Evolutionary conservation across 441 rosid species (phyloP).

Genomic region (Metrosideros polymorpha): DNA sequence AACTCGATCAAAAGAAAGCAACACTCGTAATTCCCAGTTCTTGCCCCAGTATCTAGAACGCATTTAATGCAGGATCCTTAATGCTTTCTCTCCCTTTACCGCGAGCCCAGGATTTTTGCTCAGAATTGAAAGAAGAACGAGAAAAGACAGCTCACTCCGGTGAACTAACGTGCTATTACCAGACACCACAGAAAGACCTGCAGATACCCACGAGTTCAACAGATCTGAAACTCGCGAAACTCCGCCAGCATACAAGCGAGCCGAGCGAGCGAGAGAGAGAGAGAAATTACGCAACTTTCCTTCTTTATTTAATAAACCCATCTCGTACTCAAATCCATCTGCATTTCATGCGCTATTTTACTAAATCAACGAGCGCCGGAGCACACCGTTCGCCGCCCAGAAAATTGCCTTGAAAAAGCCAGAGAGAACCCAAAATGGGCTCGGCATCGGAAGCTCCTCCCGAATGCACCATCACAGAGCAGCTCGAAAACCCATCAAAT

Average conservation of each 20-base stretch:
- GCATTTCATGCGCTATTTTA: background rate
- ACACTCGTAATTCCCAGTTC: background rate
- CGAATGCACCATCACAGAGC: background rate
- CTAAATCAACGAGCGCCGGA: background rate
- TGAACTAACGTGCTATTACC: background rate
- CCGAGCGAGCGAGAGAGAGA: background rate
- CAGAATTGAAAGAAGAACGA: background rate
- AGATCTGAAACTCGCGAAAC: background rate
- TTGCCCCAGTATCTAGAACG: background rate
- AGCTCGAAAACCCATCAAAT: background rate
- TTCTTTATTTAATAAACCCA: background rate
- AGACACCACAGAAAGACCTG: background rate
- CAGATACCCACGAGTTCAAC: background rate
- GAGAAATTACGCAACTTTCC: background rate
- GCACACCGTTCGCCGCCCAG: background rate
- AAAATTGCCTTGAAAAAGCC: background rate
- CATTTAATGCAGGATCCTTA: background rate
- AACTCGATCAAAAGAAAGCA: background rate
- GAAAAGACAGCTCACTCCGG: background rate
- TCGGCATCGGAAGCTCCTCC: background rate
- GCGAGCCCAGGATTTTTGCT: background rate
- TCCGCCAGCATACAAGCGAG: background rate
- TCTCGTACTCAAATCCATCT: background rate
- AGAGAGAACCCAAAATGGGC: background rate
- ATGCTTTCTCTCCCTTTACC: background rate